Evolutionary conservation across 2,329 filamentous ascomycete species (phyloP), one percentile per base, ranked within the genome.

Genomic region (Diaporthe helianthi): DNA sequence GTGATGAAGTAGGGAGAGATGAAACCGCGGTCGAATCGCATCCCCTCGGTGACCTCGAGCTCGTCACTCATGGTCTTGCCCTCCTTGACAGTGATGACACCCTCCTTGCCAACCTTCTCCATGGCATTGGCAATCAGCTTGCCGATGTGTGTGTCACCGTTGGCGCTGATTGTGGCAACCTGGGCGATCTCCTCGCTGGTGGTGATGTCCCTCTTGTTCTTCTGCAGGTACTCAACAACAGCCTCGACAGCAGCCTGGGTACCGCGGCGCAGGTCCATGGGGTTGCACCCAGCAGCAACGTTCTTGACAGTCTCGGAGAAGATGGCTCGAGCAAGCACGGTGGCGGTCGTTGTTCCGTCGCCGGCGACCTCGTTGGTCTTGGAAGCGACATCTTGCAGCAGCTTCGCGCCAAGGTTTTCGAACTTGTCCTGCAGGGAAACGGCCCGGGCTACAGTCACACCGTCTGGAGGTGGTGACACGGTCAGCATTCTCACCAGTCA

Each of bases 301-400:
- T 99, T 99, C 92, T 99, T 99, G 81, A 98, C 96, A 67, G 95
- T 98, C 89, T 99, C 96, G 83, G 96, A 97, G 89, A 99, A 99
- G 85, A 99, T 99, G 81, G 94, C 93, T 76, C 94, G 93, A 76
- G 94, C 96, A 75, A 99, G 93, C 75, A 98, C 96, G 73, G 96
- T 99, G 74, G 96, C 96, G 74, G 94, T 97, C 74, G 96, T 99
- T 77, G 96, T 99, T 84, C 96, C 96, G 82, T 99, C 96, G 91
- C 96, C 96, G 75, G 96, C 96, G 76, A 94, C 91, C 86, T 99
- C 96, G 87, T 99, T 99, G 80, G 96, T 99, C 91, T 99, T 99
- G 79, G 93, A 96, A 78, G 96, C 96, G 75, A 99, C 96, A 83
- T 99, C 96, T 85, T 98, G 94, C 76, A 99, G 90, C 75, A 99